Evolutionary conservation across 441 rosid genomes (phyloP), one percentile per base, ranked within the genome.

Genomic region (Jatropha multifida): DNA sequence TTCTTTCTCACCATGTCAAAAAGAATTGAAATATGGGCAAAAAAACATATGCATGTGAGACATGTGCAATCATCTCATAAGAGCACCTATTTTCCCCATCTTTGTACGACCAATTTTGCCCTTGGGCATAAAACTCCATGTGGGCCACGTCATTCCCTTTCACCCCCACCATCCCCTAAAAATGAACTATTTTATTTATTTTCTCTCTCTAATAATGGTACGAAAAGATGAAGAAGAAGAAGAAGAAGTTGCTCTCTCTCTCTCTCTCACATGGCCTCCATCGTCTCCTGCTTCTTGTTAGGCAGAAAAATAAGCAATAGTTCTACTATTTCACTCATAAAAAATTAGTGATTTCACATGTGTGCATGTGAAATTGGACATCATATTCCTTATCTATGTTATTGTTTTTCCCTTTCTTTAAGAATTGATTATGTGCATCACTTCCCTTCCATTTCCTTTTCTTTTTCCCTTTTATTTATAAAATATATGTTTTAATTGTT

Each of bases 341-440:
- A 51, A 61, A 40, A 55, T 18, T 20, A 20, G 12, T 44, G 48
- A 11, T 42, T 58, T 70, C 88, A 80, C 89, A 85, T 85, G 91
- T 71, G 59, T 76, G 78, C 91, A 88, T 83, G 89, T 88, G 91
- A 73, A 63, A 65, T 59, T 74, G 46, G 66, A 64, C 54, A 46
- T 54, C 54, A 46, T 54, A 42, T 55, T 77, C 69, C 4, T 26
- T 66, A 64, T 38, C 27, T n/a, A 48, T 44, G 1, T 41, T 7
- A 41, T 23, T 26, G 7, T 58, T 71, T 40, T 60, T 72, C 26
- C 27, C 7, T 13, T 61, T 41, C 23, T 56, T 23, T 10, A 41
- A 71, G 17, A 23, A 77, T 79, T 72, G 75, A 77, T 51, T 18
- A 49, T 65, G 74, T 69, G 65, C 72, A 23, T 51, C 76, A 76